Evolutionary conservation across 2,329 filamentous ascomycete species (phyloP), one percentile per base, ranked within the genome.

Genomic region (Aspergillus sp.): DNA sequence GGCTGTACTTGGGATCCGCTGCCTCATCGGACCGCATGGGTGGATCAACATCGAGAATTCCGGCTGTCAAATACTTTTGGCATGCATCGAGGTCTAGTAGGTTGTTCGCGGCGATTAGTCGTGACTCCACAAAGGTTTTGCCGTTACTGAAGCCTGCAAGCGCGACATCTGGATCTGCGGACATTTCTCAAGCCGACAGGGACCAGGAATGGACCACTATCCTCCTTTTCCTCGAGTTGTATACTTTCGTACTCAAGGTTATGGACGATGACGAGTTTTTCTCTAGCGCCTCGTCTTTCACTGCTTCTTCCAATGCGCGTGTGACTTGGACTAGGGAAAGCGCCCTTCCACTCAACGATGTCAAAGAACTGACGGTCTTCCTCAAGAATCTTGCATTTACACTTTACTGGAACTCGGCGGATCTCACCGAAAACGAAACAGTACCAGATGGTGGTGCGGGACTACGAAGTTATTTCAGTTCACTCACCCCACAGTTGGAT

Each of bases 191-290:
- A 71, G 54, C 68, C 64, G 62, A 80, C 70, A 73, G 80, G 75
- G 75, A 81, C 24, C 83, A 87, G 64, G 91, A 98, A 70, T 99
- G 95, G 95, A 87, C 89, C 17, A 87, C 95, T 1, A 85, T 96
- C 42, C 80, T 98, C 0, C 82, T 99, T 0, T 98, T 99, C 69
- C 82, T 99, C 5, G 95, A 99, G 67, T 83, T 99, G 0, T 99
- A 97, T 71, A 91, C 89, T 2, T 98, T 98, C 70, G 86, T 97
- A 2, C 79, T 98, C 12, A 89, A 95, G 65, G 86, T 98, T 34
- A 96, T 93, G 71, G 95, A 99, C 65, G 95, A 99, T 62, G 93
- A 98, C 64, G 95, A 99, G 66, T 99, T 99, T 70, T 89, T 96
- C 61, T 84, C 86, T 56, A 81, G 82, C 55, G 76, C 83, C 60